Conservation (phyloP, 257 asterid species). For the Craterostigma plantagineum region DNA sequence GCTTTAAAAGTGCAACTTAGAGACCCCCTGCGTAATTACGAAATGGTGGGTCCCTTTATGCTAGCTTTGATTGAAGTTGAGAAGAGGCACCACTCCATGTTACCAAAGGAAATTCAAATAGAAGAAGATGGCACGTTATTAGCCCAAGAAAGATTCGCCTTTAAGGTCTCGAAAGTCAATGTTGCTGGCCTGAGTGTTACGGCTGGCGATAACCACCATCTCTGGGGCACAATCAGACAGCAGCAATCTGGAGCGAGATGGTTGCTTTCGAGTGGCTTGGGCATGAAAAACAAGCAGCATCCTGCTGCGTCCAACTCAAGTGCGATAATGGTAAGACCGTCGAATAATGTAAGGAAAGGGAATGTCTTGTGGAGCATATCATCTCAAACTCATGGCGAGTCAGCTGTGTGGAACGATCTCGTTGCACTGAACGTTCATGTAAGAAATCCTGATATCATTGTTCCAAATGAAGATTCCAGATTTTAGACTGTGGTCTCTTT, state of each 20-base stretch:
- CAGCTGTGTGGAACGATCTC: conserved; percentile 27
- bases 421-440: conserved; percentile 35
- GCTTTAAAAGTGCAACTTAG: conserved; percentile 65
- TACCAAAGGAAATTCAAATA: conserved; percentile 9
- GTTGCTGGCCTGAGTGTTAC: conserved; percentile 37
- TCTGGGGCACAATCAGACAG: conserved; percentile 33
- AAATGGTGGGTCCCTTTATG: conserved; percentile 55
- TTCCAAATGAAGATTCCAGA: conserved; percentile 34
- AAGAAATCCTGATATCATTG: conserved; percentile 61
- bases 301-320: conserved; percentile 23
- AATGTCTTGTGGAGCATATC: conserved; percentile 68
- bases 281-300: conserved; percentile 18
- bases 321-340: conserved; percentile 6
- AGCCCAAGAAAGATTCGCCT: no score
- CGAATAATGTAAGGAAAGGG: neutral
- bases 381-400: conserved; percentile 17
- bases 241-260: conserved; percentile 55
- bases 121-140: conserved; percentile 10
- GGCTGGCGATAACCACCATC: conserved; percentile 15
- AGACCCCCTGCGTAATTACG: conserved; percentile 55
- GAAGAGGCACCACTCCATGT: neutral
- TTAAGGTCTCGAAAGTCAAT: conserved; percentile 36
- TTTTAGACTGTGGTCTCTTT: no score
- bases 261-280: conserved; percentile 63
- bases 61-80: conserved; percentile 39